These are phyloP conservation scores for Diaporthe sp. DNA, from an alignment of 2,329 filamentous ascomycete genomes.

Conservation along the genomic window DNA sequence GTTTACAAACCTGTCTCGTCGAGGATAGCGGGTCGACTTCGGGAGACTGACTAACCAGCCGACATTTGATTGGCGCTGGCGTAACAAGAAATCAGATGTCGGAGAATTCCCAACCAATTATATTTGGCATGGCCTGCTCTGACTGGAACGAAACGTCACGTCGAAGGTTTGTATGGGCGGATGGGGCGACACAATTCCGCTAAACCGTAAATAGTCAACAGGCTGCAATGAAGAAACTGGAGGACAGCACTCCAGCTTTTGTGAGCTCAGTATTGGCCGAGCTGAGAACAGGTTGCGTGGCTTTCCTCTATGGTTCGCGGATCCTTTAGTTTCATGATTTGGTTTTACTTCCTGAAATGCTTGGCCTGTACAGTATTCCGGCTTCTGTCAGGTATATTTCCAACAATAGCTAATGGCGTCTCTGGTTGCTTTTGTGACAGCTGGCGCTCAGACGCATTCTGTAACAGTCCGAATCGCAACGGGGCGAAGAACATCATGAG, in stretches of 20 bases:
- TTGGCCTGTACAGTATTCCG: background rate
- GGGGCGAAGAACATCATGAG: background rate
- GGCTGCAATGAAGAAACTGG: background rate
- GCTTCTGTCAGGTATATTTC: background rate
- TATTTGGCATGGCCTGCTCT: background rate
- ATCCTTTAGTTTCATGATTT: background rate
- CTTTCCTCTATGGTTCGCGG: background rate
- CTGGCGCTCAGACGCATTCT: background rate
- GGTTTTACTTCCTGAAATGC: background rate
- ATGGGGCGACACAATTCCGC: background rate
- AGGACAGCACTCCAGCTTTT: background rate
- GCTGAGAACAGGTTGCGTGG: background rate
- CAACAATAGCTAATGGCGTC: background rate
- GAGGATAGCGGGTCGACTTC: background rate
- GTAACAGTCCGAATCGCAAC: background rate
- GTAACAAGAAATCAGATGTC: background rate
- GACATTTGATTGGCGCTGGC: constrained; percentile 7
- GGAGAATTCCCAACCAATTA: background rate
- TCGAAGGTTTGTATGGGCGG: background rate
- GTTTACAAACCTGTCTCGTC: no score
- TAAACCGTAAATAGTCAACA: background rate
- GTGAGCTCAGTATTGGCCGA: background rate
- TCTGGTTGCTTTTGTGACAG: background rate
- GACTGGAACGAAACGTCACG: background rate
- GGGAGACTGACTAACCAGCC: background rate